Evolutionary conservation across 2,329 filamentous ascomycete genomes (phyloP), one percentile per base, ranked within the genome.

Genomic region (Penicillium glabrum): DNA sequence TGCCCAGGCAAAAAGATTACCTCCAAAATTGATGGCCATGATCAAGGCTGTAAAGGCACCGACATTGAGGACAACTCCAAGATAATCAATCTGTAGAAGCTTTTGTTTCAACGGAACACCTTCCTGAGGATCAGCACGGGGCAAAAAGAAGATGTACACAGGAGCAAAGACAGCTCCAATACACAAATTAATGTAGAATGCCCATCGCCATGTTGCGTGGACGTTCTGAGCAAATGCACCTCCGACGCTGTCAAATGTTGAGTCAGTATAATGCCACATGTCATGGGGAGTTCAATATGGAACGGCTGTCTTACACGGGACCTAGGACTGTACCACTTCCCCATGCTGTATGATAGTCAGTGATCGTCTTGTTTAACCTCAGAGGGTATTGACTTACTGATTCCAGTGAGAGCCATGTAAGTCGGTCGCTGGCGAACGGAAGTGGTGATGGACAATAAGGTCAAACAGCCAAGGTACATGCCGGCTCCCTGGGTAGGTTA

Each of bases 131-230:
- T 70, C 51, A 11, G 58, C 60, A 5, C 54, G 57, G 31, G 69
- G 75, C 0, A 84, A 72, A 7, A 77, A 62, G 58, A 80, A 78
- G 27, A 84, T 24, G 24, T 78, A 75, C 26, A 78, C 72, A 0
- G 81, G 77, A 3, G 75, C 67, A 29, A 74, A 71, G 8, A 76
- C 63, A 8, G 71, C 82, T 0, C 81, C 75, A 46, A 81, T 69
- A 35, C 74, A 67, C 0, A 86, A 72, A 61, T 86, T 86, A 71
- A 86, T 80, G 62, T 87, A 87, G 62, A 83, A 82, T 0, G 74
- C 75, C 73, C 72, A 76, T 39, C 69, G 65, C 73, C 72, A 75
- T 8, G 58, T 60, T 6, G 58, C 26, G 24, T 56, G 41, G 3
- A 10, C 8, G 23, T 61, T 69, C 21, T 69, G 61, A 8, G 67